A percentile compares a stretch with the other conserved stretches of the same genome.
Evolutionary conservation across 1,284 basidiomycete genomes (phyloP).

Genomic region (Vanrija sp.): DNA sequence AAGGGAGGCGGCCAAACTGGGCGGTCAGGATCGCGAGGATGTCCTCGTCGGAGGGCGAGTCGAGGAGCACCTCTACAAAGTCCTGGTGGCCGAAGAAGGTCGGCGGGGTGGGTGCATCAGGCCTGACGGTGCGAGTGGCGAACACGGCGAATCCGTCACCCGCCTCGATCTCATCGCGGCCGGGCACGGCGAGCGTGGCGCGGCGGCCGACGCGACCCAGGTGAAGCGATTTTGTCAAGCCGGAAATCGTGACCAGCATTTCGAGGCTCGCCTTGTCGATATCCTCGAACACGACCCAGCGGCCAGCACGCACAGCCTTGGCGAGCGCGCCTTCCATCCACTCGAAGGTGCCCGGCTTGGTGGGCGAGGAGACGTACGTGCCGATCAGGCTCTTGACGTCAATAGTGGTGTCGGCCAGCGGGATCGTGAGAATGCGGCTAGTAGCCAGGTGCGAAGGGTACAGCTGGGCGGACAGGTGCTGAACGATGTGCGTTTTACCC

Average conservation of each 20-base stretch:
- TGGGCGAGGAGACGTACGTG: slow-evolving; percentile 85
- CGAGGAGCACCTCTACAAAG: slow-evolving; percentile 66
- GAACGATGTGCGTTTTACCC: slow-evolving; percentile 80
- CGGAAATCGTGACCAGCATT: slow-evolving; percentile 76
- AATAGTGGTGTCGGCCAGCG: slow-evolving; percentile 89
- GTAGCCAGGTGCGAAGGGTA: slow-evolving; percentile 54
- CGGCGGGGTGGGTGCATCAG: slow-evolving; percentile 49
- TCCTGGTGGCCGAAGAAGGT: slow-evolving; percentile 78
- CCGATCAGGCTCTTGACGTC: slow-evolving; percentile 92
- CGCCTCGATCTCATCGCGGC: slow-evolving; percentile 65
- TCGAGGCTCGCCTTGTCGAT: slow-evolving; percentile 85
- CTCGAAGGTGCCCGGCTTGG: slow-evolving; percentile 82
- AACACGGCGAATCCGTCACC: slow-evolving; percentile 71
- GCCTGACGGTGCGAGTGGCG: slow-evolving; percentile 66
- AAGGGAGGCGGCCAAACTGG: slow-evolving; percentile 62
- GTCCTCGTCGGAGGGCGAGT: slow-evolving; percentile 62
- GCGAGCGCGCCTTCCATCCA: slow-evolving; percentile 95
- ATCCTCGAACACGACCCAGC: slow-evolving; percentile 92
- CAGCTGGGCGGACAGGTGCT: slow-evolving; percentile 66
- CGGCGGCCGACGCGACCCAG: slow-evolving; percentile 60
- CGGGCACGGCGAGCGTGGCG: slow-evolving; percentile 66
- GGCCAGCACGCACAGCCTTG: slow-evolving; percentile 82
- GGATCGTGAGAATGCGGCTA: slow-evolving; percentile 67
- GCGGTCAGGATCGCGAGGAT: slow-evolving; percentile 64
- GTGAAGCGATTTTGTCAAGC: slow-evolving; percentile 74